Evolutionary conservation across 164 flowering plant genomes (phyloP), one percentile per base, ranked within the genome.

Genomic region (Protea cynaroides): DNA sequence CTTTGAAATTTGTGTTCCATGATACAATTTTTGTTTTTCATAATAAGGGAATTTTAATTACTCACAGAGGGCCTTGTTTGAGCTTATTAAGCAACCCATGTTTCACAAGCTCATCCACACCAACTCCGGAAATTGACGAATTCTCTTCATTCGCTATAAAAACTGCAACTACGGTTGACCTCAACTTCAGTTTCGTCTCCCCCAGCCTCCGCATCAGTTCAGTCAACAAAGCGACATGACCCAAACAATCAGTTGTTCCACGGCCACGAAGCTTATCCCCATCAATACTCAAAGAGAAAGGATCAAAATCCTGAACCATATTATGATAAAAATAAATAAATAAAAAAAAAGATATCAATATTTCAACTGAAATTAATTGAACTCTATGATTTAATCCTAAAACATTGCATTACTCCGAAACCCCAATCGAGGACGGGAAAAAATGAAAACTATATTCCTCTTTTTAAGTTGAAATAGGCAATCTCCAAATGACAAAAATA

Each of bases 161-260:
- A 34, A 95, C 97, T 12, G 90, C 97, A 73, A 95, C 96, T 21
- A 95, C 97, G 46, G 94, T 81, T 25, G 96, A 88, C 64, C 81
- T 84, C 80, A 95, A 61, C 64, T 81, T 72, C 3, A 94, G 96
- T 71, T 86, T 89, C 53, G 83, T 81, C 71, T 92, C 83, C 34
- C 84, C 99, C 29, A 95, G 77, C 62, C 56, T 80, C 72, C 69
- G 79, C 97, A 95, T 91, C 18, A 91, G 84, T 71, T 89, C 92
- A 54, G 97, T 81, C 23, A 92, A 85, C 67, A 95, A 89, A 21
- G 97, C 97, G 74, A 92, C 97, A 74, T 95, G 99, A 21, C 99
- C 97, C 75, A 95, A 76, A 68, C 97, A 95, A 74, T 95, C 97
- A 56, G 99, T 95, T 8, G 99, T 92, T 66, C 97, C 99, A 64